phyloP scores from a whole-genome alignment of 306 rosid species.

The Castanopsis chinensis region DNA sequence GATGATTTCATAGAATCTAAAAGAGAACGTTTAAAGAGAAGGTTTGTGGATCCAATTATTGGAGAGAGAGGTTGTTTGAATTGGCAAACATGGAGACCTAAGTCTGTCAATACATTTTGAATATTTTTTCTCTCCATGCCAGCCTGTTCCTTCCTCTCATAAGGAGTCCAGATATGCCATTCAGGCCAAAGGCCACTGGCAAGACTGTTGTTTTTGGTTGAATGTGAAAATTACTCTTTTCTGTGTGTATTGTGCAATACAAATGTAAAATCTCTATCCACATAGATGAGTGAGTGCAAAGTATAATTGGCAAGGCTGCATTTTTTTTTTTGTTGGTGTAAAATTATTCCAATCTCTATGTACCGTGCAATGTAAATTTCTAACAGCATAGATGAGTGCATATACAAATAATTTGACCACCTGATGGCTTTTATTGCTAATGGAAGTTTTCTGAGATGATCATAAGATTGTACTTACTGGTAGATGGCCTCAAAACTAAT shows the following conservation, averaged over 20 bases:
- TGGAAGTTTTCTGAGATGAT: too few species aligned
- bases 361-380: too few species aligned
- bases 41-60: constrained; percentile 36
- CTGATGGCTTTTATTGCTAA: too few species aligned
- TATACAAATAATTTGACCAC: too few species aligned
- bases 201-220: neutral
- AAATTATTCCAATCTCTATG: too few species aligned
- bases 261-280: neutral
- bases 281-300: too few species aligned
- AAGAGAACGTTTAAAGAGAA: constrained; percentile 31
- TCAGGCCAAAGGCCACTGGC: neutral
- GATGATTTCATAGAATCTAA: constrained; percentile 33
- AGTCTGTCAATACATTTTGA: constrained; percentile 36
- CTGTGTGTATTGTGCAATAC: neutral
- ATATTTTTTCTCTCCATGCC: neutral
- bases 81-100: constrained; percentile 35
- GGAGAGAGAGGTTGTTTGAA: constrained; percentile 47
- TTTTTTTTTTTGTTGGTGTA: too few species aligned
- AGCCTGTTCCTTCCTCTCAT: neutral
- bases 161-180: neutral
- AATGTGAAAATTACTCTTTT: neutral
- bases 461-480: too few species aligned
- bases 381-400: too few species aligned
- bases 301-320: too few species aligned
- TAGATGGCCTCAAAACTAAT: too few species aligned